Base-by-base conservation (phyloP, 1,139 yeast species). In the Kurtzmaniella quercitrusa region DNA sequence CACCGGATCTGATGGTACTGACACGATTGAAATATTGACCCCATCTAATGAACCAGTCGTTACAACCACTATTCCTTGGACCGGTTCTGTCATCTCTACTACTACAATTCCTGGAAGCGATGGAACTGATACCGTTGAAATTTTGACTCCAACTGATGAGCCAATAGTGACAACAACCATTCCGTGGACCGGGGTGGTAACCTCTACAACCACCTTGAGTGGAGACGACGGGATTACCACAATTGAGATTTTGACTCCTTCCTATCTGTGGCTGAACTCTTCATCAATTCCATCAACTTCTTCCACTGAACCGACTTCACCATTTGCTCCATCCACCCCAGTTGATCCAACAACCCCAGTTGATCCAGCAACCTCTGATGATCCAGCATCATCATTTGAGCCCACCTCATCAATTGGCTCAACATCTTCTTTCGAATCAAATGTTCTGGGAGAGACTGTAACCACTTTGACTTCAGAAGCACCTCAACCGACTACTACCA, bases 101-200 rank as follows among this genome's bases (percentile, higher is more conserved):
- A 28, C 33, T 6, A 28, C 33, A 9, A 5, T 28, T n/a, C 6
- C 33, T 28, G 33, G 33, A 11, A 6, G 6, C 5, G 12, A n/a
- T 28, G 33, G 33, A 7, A 11, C 15, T n/a, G 12, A n/a, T 14
- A 28, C 33, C 5, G 33, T 28, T 9, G 33, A 28, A n/a, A n/a
- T 28, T 14, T 28, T 28, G 33, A 28, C 15, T 9, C 33, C 33
- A 28, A 28, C 12, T 28, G 15, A 28, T 28, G 41, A 42, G 6
- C 11, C 19, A 7, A 28, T 28, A 9, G 12, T 28, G 6, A 28
- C 33, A 5, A 28, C 15, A 7, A 28, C 33, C 15, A 11, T n/a
- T 8, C 12, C 12, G 9, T 28, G 33, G 33, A 11, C 15, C 6
- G 33, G 33, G 5, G 33, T n/a, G 6, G 33, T 9, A 5, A 28